A percentile compares a stretch with the other conserved stretches of the same genome.
phyloP scores from a whole-genome alignment of 176 grass and related monocot species.

The Aegilops sharonensis region DNA sequence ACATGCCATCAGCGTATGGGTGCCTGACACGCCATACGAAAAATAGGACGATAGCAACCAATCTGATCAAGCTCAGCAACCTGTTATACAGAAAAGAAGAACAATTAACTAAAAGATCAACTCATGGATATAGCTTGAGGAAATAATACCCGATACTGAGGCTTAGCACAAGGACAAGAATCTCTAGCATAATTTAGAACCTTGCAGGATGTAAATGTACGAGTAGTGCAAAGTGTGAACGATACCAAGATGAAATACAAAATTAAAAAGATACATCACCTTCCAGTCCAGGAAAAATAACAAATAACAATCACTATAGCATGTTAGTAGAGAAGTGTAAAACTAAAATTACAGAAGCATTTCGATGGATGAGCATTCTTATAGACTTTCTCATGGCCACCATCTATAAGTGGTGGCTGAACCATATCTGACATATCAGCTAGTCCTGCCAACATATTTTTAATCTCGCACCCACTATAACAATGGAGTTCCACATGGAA shows the following conservation, averaged over 20 bases:
- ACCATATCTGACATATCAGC: not conserved
- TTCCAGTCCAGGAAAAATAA: not conserved
- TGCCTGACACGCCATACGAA: conserved; percentile 52
- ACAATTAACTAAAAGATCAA: not conserved
- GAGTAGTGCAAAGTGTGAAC: not conserved
- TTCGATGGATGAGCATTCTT: not conserved
- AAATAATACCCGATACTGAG: not conserved
- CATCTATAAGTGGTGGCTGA: not conserved
- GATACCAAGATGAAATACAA: not conserved
- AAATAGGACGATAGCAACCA: conserved; percentile 45
- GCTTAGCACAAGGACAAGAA: not conserved
- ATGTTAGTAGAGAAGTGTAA: not conserved
- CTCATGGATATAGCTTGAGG: not conserved
- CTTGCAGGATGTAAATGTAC: not conserved
- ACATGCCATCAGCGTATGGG: conserved; percentile 38
- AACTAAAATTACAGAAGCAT: not conserved
- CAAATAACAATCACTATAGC: not conserved
- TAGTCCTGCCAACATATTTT: not conserved
- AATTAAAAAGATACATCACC: not conserved
- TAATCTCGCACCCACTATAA: not conserved
- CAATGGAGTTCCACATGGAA: not conserved
- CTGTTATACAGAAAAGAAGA: conserved; percentile 6
- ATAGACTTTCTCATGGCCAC: not conserved
- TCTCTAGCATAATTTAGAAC: not conserved
- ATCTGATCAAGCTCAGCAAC: conserved; percentile 40